Evolutionary conservation across 345 rosid species (phyloP).

Genomic region (Salix suchowensis): DNA sequence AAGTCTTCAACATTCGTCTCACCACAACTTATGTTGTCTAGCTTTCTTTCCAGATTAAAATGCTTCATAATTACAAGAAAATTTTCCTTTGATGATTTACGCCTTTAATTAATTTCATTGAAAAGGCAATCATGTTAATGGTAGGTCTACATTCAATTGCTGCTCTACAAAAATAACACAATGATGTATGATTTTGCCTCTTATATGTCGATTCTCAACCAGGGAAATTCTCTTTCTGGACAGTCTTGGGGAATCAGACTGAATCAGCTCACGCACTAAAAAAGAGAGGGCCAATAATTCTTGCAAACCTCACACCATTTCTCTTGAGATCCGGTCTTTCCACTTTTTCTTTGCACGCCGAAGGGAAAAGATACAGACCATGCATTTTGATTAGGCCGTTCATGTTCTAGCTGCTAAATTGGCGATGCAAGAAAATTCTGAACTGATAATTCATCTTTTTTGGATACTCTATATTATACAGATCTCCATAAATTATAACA

Average conservation of each 20-base stretch:
- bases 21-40: neutral
- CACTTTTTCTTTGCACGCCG: neutral
- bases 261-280: neutral
- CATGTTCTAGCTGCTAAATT: neutral
- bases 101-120: neutral
- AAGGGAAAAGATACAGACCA: neutral
- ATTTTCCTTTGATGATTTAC: neutral
- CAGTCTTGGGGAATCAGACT: neutral
- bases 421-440: constrained; percentile 5
- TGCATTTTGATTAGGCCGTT: neutral
- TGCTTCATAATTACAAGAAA: neutral
- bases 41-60: neutral
- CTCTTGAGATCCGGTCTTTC: neutral
- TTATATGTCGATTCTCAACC: neutral
- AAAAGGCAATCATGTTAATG: no score
- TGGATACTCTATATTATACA: constrained; percentile 34
- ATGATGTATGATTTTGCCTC: neutral
- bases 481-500: constrained; percentile 27
- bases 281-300: neutral
- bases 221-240: neutral
- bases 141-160: neutral
- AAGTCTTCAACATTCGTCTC: neutral
- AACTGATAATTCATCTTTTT: constrained; percentile 30
- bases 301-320: neutral
- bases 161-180: neutral